phyloP scores from a whole-genome alignment of 257 asterid species.

The Anisodus acutangulus region DNA sequence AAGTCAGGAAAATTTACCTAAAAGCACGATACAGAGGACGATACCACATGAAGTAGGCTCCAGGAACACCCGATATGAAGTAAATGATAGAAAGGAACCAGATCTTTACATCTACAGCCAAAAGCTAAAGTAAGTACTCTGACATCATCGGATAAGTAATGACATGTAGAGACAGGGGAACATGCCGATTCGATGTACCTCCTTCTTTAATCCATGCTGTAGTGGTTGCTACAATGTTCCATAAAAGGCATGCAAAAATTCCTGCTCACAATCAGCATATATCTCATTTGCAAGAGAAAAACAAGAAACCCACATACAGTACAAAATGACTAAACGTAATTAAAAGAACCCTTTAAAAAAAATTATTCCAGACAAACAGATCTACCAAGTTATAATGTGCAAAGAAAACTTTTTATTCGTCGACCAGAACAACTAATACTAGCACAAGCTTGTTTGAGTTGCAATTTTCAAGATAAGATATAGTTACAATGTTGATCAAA shows the following conservation, averaged over 20 bases:
- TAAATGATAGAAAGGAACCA: slow-evolving; percentile 96
- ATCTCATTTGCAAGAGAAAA: slow-evolving; percentile 25
- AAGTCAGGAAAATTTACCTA: slow-evolving; percentile 53
- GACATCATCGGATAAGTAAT: neutral
- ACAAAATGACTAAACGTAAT: neutral
- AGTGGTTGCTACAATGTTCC: slow-evolving; percentile 86
- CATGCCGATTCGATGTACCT: slow-evolving; percentile 50
- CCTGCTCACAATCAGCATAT: slow-evolving; percentile 56
- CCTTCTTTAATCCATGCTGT: slow-evolving; percentile 91
- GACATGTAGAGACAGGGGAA: neutral
- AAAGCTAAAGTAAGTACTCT: slow-evolving; percentile 19
- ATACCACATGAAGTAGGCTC: slow-evolving; percentile 94
- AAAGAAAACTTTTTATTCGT: no score
- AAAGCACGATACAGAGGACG: slow-evolving; percentile 96
- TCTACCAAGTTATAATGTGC: neutral
- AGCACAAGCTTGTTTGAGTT: neutral
- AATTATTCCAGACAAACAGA: neutral
- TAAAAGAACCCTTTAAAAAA: neutral
- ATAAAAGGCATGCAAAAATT: slow-evolving; percentile 64
- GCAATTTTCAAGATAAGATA: neutral
- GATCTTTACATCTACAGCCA: slow-evolving; percentile 47
- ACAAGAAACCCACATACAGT: neutral
- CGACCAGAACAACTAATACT: neutral
- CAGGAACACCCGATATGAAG: slow-evolving; percentile 95
- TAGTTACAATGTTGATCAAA: neutral